Evolutionary conservation across 192 early-diverging fungal genomes (phyloP).

Genomic region (Coemansia sp.): DNA sequence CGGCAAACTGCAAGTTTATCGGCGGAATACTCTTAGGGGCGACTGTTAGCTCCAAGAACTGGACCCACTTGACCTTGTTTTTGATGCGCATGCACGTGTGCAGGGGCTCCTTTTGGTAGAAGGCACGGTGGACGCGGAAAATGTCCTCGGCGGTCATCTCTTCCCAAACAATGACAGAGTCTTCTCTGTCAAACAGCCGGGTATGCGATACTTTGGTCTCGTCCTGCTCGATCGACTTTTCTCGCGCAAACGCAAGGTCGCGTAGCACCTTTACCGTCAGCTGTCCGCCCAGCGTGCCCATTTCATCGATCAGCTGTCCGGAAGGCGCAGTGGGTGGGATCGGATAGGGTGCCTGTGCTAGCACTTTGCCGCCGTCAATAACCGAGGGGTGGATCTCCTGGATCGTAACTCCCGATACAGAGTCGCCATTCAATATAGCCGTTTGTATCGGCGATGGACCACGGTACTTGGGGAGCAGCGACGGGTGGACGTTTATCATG

Average conservation of each 20-base stretch:
- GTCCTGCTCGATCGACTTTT: conserved; percentile 66
- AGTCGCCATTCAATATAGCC: conserved; percentile 76
- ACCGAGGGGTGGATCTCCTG: conserved; percentile 75
- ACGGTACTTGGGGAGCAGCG: conserved; percentile 89
- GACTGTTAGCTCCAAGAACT: conserved; percentile 27
- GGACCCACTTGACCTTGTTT: conserved; percentile 31
- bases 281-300: conserved; percentile 22
- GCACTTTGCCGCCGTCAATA: conserved; percentile 87
- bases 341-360: conserved; percentile 60
- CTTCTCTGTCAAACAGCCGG: conserved; percentile 64
- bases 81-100: conserved; percentile 39
- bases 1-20: conserved; percentile 12
- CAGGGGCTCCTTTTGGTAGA: conserved; percentile 36
- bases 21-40: conserved; percentile 10
- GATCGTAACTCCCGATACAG: conserved; percentile 78
- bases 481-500: conserved; percentile 92
- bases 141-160: conserved; percentile 63
- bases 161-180: conserved; percentile 63
- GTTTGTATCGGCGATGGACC: conserved; percentile 90
- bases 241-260: conserved; percentile 39
- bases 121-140: conserved; percentile 68
- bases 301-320: conserved; percentile 13
- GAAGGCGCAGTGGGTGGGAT: not conserved
- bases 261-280: conserved; percentile 19
- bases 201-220: conserved; percentile 64